A percentile compares a stretch with the other conserved stretches of the same genome.
These are phyloP conservation scores for Trypanosoma boissoni DNA, from an alignment of 208 protist species.

Conservation along the genomic window DNA sequence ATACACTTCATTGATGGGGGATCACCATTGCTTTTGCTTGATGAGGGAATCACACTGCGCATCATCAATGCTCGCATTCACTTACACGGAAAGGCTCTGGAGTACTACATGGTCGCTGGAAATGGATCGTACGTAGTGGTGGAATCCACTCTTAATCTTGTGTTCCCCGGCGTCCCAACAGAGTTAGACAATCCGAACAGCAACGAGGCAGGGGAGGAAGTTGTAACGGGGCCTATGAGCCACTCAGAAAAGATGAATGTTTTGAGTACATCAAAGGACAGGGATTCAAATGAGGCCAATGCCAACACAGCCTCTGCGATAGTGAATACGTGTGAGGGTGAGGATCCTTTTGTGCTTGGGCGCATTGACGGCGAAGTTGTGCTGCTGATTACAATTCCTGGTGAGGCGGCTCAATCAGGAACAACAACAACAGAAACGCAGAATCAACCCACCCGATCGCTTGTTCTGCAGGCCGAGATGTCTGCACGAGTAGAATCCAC, in stretches of 20 bases:
- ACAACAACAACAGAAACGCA: neutral
- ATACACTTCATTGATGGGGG: conserved; percentile 51
- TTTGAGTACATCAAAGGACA: too few relatives aligned
- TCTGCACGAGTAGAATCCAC: conserved; percentile 11
- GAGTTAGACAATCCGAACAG: too few relatives aligned
- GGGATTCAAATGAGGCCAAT: too few relatives aligned
- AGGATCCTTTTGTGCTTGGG: too few relatives aligned
- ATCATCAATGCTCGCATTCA: conserved; percentile 55
- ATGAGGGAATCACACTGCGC: conserved; percentile 64
- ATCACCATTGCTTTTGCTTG: conserved; percentile 45
- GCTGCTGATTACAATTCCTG: conserved; percentile 18
- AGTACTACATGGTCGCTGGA: conserved; percentile 50
- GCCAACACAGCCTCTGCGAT: too few relatives aligned
- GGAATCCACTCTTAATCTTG: conserved; percentile 33
- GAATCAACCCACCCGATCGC: conserved; percentile 10
- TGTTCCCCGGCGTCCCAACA: conserved; percentile 15
- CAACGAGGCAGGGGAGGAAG: too few relatives aligned
- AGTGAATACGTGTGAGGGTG: too few relatives aligned
- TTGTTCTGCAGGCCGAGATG: conserved; percentile 14
- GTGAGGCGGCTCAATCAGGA: neutral
- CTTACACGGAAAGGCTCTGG: conserved; percentile 45
- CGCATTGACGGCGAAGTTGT: too few relatives aligned
- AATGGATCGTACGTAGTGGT: conserved; percentile 71
- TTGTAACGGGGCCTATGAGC: too few relatives aligned
- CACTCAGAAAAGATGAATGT: too few relatives aligned